Percentiles rank a stretch among this genome's conserved stretches.
phyloP scores from a whole-genome alignment of 2,329 filamentous ascomycete species.

The Paecilomyces sp. region DNA sequence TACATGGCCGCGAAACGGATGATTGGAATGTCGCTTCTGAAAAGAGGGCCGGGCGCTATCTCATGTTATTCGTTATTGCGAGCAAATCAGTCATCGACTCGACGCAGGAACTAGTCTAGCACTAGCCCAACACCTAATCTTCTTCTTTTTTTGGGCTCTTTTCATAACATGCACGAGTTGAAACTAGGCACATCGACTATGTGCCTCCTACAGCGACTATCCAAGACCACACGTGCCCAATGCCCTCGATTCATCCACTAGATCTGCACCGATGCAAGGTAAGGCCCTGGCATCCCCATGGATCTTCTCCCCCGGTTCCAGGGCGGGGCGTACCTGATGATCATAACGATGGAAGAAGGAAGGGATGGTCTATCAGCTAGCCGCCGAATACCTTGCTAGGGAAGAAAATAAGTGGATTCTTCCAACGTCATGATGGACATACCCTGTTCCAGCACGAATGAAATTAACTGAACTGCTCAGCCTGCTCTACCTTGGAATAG shows the following conservation, averaged over 20 bases:
- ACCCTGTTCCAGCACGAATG: background rate
- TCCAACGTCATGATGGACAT: background rate
- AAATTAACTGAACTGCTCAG: no score
- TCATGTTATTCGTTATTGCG: no score
- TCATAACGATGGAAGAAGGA: background rate
- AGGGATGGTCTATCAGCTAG: background rate
- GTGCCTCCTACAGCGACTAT: background rate
- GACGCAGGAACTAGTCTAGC: no score
- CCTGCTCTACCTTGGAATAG: no score
- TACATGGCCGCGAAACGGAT: no score
- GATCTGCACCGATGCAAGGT: background rate
- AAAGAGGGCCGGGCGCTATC: no score
- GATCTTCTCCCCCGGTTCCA: background rate
- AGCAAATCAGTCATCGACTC: no score
- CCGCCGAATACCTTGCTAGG: background rate
- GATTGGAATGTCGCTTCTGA: no score
- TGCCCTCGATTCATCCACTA: background rate
- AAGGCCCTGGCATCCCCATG: background rate
- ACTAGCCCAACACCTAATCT: no score
- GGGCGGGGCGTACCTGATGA: background rate
- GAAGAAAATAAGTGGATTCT: background rate
- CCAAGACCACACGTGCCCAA: background rate
- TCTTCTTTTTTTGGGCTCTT: background rate
- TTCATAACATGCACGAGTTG: background rate
- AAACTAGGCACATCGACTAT: background rate